Evolutionary conservation across 2,329 filamentous ascomycete genomes (phyloP), one percentile per base, ranked within the genome.

Genomic region (Albifimbria verrucaria): DNA sequence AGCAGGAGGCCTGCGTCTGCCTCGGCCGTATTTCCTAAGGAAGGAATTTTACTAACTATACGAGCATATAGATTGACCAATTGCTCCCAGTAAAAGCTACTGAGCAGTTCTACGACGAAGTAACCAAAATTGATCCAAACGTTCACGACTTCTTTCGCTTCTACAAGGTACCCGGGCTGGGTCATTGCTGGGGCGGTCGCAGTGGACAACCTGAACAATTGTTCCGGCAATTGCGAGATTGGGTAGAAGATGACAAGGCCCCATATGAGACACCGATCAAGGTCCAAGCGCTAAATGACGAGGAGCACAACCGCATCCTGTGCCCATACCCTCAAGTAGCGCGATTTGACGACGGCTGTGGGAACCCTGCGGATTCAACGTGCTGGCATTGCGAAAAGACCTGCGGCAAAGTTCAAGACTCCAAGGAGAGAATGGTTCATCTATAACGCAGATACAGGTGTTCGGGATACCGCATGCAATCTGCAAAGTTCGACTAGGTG

Each of bases 141-240:
- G 57, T 53, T 0, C 17, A 21, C 2, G 52, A 61, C 1, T 61
- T 55, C 21, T 61, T 59, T 10, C 44, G 57, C 0, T 54, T 59
- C 4, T 61, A 58, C 3, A 49, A 52, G 10, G 59, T 59, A 0
- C 59, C 59, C 0, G 59, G 57, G 11, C 49, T 61, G 4, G 43
- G 20, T 0, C 59, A 61, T 15, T 61, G 58, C 7, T 21, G 21
- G 1, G 44, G 28, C 18, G 59, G 59, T 0, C 9, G 22, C 1
- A 56, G 55, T 4, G 57, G 55, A 46, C 51, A 51, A 28, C 58
- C 59, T 0, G 57, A 48, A 1, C 47, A 24, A 21, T 39, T 24
- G 0, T 52, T 61, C 12, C 55, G 59, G 15, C 50, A 51, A 3
- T 48, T 61, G 0, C 44, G 53, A 0, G 43, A 43, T 12, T 61